Base-by-base conservation (phyloP, 495 filamentous ascomycete genomes). In the Haplographium delicatum region DNA sequence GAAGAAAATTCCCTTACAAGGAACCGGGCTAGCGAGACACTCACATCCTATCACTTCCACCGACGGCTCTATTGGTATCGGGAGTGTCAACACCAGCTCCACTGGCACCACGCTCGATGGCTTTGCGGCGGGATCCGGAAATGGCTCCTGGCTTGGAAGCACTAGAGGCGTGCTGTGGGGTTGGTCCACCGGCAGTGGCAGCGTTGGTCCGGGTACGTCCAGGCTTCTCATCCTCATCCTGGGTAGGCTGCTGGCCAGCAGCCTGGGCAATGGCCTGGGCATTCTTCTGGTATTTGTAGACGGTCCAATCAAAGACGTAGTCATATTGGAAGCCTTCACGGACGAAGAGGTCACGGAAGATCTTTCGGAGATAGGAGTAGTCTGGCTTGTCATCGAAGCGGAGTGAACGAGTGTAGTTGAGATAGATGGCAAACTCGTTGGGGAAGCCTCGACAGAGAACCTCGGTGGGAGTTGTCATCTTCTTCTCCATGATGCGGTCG, bases 271-370 rank as follows among this genome's bases (percentile, higher is more conserved):
- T 89, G 63, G 89, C 88, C 65, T 89, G 86, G 28, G 89, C 89
- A 61, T 97, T 97, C 85, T 97, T 97, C 78, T 97, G 94, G 76
- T 99, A 99, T 80, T 97, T 99, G 80, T 99, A 97, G 64, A 99
- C 94, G 51, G 94, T 99, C 94, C 94, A 99, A 71, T 99, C 94
- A 66, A 99, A 99, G 61, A 99, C 94, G 60, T 99, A 97, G 69
- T 99, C 94, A 65, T 99, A 99, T 72, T 99, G 94, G 83, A 99
- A 99, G 22, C 91, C 93, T 67, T 97, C 94, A 54, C 94, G 91
- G 54, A 99, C 94, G 60, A 99, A 99, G 41, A 99, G 85, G 69
- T 99, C 94, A 47, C 94, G 89, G 86, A 99, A 97, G 72, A 99
- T 97, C 85, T 99, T 99, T 68, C 94, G 89, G 19, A 99, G 89